These are phyloP conservation scores for Globisporangium orthogonon DNA, from an alignment of 352 stramenopile genomes.

Conservation along the genomic window DNA sequence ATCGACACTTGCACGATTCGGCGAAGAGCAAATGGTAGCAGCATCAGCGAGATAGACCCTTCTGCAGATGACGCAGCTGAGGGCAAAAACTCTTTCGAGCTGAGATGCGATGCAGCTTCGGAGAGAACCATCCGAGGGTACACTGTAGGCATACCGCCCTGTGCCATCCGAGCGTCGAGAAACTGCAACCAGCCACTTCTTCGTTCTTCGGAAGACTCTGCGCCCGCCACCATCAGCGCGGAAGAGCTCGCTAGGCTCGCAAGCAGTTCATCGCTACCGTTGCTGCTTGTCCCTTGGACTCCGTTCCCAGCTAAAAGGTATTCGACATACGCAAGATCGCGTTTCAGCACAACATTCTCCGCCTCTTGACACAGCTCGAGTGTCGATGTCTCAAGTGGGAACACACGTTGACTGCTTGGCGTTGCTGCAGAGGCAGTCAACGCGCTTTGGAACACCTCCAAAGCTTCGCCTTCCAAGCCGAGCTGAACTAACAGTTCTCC, in stretches of 20 bases:
- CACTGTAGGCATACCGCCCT: background rate
- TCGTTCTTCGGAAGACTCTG: background rate
- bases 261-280: slow-evolving; percentile 22
- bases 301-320: slow-evolving; percentile 28
- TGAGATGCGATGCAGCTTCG: slow-evolving; percentile 37
- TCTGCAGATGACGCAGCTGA: background rate
- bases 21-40: slow-evolving; percentile 53
- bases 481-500: slow-evolving; percentile 35
- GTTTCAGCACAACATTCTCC: slow-evolving; percentile 42
- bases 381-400: slow-evolving; percentile 30
- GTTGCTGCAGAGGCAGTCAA: slow-evolving; percentile 19
- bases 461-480: slow-evolving; percentile 28
- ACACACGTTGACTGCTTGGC: slow-evolving; percentile 26
- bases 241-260: slow-evolving; percentile 20
- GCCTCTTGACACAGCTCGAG: slow-evolving; percentile 54
- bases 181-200: slow-evolving; percentile 23
- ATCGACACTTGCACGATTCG: slow-evolving; percentile 39
- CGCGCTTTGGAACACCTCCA: slow-evolving; percentile 28
- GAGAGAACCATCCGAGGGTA: slow-evolving; percentile 31
- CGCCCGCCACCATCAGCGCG: background rate
- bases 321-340: slow-evolving; percentile 58
- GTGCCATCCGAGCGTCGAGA: slow-evolving; percentile 21
- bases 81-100: slow-evolving; percentile 42
- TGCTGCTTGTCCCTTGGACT: background rate
- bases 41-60: slow-evolving; percentile 17